Conservation (phyloP, 805 yeast species). For the Saturnispora quitensis region DNA sequence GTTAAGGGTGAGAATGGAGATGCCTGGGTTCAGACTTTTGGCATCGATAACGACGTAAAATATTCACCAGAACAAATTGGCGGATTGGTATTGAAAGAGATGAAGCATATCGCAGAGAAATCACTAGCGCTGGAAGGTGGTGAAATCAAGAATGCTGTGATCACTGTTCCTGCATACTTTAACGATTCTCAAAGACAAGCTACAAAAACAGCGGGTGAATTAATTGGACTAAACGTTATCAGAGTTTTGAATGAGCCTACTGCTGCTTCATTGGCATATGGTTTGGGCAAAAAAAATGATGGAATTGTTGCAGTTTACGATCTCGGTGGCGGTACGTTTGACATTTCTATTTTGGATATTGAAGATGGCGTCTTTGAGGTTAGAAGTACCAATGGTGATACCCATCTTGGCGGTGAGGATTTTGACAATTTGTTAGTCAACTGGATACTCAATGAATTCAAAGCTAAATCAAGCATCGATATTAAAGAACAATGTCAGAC, state of each 20-base stretch:
- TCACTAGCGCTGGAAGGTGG: slow-evolving; percentile 47
- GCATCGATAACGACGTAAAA: slow-evolving; percentile 49
- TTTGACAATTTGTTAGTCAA: slow-evolving; percentile 78
- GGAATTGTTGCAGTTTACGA: slow-evolving; percentile 83
- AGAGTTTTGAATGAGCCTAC: slow-evolving; percentile 86
- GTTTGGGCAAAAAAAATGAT: slow-evolving; percentile 67
- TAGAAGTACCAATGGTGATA: slow-evolving; percentile 89
- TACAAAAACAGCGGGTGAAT: slow-evolving; percentile 90
- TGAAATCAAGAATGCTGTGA: slow-evolving; percentile 78
- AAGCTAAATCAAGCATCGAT: slow-evolving; percentile 58
- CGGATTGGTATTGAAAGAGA: slow-evolving; percentile 83
- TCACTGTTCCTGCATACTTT: slow-evolving; percentile 83
- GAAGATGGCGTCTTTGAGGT: slow-evolving; percentile 97
- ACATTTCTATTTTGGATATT: slow-evolving; percentile 88
- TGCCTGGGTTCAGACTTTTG: slow-evolving; percentile 82
- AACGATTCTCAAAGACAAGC: slow-evolving; percentile 88
- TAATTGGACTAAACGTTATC: slow-evolving; percentile 81
- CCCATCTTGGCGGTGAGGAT: slow-evolving; percentile 88
- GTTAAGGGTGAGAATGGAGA: slow-evolving; percentile 84
- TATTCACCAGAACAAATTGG: slow-evolving; percentile 96
- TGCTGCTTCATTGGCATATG: slow-evolving; percentile 89
- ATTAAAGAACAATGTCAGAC: slow-evolving; percentile 23
- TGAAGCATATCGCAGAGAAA: slow-evolving; percentile 90
- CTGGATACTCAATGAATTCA: slow-evolving; percentile 70
- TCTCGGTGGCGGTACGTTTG: slow-evolving; percentile 97